Base-by-base conservation (phyloP, 1,139 yeast species). In the Yamadazyma trypodendri region DNA sequence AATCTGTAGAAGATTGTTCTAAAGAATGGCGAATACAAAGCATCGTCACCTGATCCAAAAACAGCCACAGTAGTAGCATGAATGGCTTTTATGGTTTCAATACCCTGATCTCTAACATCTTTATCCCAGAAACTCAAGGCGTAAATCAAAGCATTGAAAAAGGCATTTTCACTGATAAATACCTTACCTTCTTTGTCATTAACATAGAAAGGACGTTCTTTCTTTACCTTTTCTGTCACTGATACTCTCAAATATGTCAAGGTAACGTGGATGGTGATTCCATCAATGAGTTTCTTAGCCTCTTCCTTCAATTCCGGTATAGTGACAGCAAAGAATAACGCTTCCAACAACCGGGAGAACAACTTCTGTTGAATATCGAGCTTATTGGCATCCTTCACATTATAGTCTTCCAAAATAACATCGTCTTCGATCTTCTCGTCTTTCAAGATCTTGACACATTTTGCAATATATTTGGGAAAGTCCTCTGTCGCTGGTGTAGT, bases 121-220 rank as follows among this genome's bases (percentile, higher is more conserved):
- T 72, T 67, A 41, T 81, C 75, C 65, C 88, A 85, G 45, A 85
- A 89, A 42, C 96, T 82, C 45, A 92, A 69, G 0, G 97, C 92
- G 55, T 77, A 81, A 23, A 82, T 78, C 34, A 92, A 76, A 0
- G 95, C 95, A 47, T 81, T 81, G 34, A 89, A 68, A 37, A 88
- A 68, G 0, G 86, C 72, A 32, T 79, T 77, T 41, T 89, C 94
- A 41, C 81, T 82, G 25, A 90, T 71, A 44, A 72, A 73, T 4
- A 82, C 79, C 30, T 70, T 70, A 0, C 96, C 96, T 60, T 89
- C 96, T 40, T 83, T 79, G 48, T 88, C 90, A 40, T 77, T 77
- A 12, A 89, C 80, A 11, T 84, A 77, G 55, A 90, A 90, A 9
- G 81, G 74, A 24, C 92, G 68, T 44, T 82, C 79, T 40, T 78